Conservation (phyloP, 805 yeast genomes). For the Nakazawaea populi region DNA sequence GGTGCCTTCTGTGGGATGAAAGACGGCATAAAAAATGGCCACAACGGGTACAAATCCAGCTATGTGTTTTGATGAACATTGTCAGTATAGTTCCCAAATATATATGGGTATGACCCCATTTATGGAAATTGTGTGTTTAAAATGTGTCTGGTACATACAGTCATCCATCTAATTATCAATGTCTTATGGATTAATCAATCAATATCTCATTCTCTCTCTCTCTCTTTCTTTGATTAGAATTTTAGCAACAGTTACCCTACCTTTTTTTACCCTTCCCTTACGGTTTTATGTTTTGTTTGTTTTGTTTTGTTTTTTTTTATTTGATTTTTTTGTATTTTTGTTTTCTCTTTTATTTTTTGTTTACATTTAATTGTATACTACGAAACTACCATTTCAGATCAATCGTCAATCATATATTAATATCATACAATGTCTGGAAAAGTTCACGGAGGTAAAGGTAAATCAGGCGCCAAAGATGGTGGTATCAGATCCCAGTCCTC, state of each 20-base stretch:
- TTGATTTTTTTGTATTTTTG: no score
- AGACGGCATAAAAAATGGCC: conserved; percentile 84
- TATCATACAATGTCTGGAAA: conserved; percentile 74
- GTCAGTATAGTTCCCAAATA: no score
- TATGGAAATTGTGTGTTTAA: background rate
- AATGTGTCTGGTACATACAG: background rate
- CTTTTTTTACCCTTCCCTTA: background rate
- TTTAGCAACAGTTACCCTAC: background rate
- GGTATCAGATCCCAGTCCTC: conserved; percentile 65
- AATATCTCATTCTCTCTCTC: no score
- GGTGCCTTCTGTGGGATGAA: conserved; percentile 95
- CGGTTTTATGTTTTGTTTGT: background rate
- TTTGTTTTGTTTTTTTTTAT: background rate
- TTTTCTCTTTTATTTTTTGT: no score
- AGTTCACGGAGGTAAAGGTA: conserved; percentile 87
- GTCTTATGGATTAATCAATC: no score
- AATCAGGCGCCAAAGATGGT: conserved; percentile 73
- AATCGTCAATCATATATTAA: background rate
- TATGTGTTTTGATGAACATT: background rate
- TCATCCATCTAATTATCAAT: background rate
- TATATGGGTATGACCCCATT: background rate
- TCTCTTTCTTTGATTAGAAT: no score
- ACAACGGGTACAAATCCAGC: conserved; percentile 83
- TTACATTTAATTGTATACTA: no score
- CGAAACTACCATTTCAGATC: background rate